Conservation (phyloP, 495 filamentous ascomycete genomes). For the Neurospora intermedia region DNA sequence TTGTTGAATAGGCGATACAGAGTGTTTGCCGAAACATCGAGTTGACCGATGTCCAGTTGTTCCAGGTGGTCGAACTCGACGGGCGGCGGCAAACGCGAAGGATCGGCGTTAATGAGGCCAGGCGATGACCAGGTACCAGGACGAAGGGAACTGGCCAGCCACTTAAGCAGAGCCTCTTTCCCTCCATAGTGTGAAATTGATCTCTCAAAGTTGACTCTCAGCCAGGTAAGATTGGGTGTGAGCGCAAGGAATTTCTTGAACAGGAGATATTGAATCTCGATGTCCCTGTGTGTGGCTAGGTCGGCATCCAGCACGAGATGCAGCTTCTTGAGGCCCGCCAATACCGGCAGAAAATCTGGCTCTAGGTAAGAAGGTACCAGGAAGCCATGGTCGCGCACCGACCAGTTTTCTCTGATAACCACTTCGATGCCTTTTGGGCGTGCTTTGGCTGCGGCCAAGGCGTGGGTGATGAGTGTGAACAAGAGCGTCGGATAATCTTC, state of each 20-base stretch:
- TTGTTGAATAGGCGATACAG: not conserved
- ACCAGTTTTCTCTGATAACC: constrained; percentile 16
- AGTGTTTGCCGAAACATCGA: not conserved
- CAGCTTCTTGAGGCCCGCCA: constrained; percentile 25
- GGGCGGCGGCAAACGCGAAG: not conserved
- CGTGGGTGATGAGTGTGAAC: constrained; percentile 21
- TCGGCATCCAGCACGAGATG: constrained; percentile 19
- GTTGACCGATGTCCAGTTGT: not conserved
- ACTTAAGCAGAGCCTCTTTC: not conserved
- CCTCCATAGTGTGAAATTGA: not conserved
- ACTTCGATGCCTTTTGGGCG: constrained; percentile 28
- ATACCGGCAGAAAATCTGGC: constrained; percentile 14
- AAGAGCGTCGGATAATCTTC: constrained; percentile 10
- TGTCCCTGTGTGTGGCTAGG: not conserved
- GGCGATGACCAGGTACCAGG: not conserved
- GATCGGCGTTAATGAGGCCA: not conserved
- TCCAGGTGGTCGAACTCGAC: not conserved
- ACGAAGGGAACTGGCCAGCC: not conserved
- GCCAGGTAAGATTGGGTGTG: constrained; percentile 21
- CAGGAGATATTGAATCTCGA: not conserved
- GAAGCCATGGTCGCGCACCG: constrained; percentile 20
- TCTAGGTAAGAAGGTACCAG: constrained; percentile 23
- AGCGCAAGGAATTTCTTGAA: constrained; percentile 18
- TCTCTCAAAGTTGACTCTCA: constrained; percentile 25
- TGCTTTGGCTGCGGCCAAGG: constrained; percentile 24